phyloP scores from a whole-genome alignment of 371 early-diverging fungal species.

The Actinomucor elegans region DNA sequence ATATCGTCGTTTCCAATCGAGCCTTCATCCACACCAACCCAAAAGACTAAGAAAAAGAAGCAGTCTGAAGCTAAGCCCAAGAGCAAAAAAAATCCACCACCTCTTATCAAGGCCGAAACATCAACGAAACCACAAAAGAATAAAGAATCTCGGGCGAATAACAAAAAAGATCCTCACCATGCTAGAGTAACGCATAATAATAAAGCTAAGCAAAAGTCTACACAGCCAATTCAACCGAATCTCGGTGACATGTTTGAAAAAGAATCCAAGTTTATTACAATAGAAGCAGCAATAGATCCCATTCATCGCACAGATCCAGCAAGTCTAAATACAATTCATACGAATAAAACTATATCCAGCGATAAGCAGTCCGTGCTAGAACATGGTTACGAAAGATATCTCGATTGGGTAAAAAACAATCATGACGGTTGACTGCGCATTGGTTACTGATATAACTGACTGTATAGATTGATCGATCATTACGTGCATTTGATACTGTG shows the following conservation, averaged over 20 bases:
- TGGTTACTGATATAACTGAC: background rate
- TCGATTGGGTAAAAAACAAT: slow-evolving; percentile 35
- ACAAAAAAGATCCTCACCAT: background rate
- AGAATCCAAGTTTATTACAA: slow-evolving; percentile 34
- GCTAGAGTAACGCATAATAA: background rate
- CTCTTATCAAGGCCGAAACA: background rate
- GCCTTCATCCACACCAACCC: background rate
- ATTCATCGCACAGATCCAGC: slow-evolving; percentile 12
- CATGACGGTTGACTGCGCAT: background rate
- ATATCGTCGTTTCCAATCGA: background rate
- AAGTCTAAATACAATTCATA: too few relatives aligned
- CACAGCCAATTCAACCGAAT: background rate
- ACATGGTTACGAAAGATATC: slow-evolving; percentile 45
- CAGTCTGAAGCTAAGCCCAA: background rate
- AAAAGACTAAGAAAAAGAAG: background rate
- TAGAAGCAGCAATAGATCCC: slow-evolving; percentile 41
- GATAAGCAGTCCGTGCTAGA: too few relatives aligned
- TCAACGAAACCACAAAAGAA: background rate
- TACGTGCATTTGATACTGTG: slow-evolving; percentile 29
- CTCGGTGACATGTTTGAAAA: background rate
- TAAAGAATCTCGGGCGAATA: slow-evolving; percentile 1
- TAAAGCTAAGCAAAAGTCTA: background rate
- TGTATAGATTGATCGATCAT: slow-evolving; percentile 31
- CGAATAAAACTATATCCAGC: too few relatives aligned
- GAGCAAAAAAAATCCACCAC: background rate